These are phyloP conservation scores for Pouteria campechiana DNA, from an alignment of 179 eudicot genomes.

Conservation along the genomic window DNA sequence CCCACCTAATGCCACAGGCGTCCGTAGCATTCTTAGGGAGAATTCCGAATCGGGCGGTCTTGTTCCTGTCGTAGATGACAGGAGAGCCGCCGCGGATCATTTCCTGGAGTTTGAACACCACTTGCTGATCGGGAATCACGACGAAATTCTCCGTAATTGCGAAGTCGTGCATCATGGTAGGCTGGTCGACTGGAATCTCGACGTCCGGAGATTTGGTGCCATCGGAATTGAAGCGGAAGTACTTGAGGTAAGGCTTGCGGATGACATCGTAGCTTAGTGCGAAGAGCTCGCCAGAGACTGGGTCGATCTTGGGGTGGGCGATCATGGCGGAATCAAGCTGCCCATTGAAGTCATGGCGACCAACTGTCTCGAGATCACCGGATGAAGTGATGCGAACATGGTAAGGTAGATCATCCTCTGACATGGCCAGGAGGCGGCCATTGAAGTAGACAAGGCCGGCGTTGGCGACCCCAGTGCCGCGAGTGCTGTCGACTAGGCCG, in stretches of 20 bases:
- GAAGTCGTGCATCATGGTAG: conserved; percentile 92
- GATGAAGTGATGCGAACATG: conserved; percentile 39
- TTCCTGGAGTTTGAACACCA: conserved; percentile 73
- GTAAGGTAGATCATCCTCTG: conserved; percentile 69
- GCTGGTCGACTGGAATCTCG: conserved; percentile 36
- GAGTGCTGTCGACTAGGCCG: conserved; percentile 35
- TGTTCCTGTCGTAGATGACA: conserved; percentile 51
- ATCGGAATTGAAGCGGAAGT: conserved; percentile 34
- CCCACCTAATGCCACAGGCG: conserved; percentile 41
- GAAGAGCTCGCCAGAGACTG: conserved; percentile 40
- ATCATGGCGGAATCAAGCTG: conserved; percentile 56
- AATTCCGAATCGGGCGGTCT: conserved; percentile 53
- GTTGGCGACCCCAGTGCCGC: conserved; percentile 66
- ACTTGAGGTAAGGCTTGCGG: conserved; percentile 47
- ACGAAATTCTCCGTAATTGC: conserved; percentile 70
- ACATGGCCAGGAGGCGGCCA: conserved; percentile 52
- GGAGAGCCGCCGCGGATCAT: conserved; percentile 90
- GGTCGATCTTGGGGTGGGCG: conserved; percentile 74
- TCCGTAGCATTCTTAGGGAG: conserved; percentile 36
- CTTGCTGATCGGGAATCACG: conserved; percentile 72
- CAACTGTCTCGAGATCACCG: conserved; percentile 51
- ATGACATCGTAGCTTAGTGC: conserved; percentile 61
- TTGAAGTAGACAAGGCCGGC: conserved; percentile 64
- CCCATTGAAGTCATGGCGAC: conserved; percentile 31
- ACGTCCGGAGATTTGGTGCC: conserved; percentile 48